Conservation (phyloP, 2,329 filamentous ascomycete genomes). For the Raffaelea ambrosiae region DNA sequence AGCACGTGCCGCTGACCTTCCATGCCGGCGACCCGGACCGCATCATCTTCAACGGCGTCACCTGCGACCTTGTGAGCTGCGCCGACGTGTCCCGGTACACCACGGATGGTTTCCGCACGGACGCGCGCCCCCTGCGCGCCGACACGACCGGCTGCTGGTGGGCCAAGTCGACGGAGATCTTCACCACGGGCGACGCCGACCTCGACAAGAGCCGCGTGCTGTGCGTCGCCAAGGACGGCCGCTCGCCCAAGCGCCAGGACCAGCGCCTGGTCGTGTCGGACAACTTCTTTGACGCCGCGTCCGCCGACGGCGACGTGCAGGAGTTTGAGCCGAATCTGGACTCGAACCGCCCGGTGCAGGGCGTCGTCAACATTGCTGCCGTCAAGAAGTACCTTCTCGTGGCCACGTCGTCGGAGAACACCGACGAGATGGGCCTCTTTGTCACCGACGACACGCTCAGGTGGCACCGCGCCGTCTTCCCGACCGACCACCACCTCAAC, state of each 20-base stretch:
- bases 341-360: slow-evolving; percentile 62
- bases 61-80: slow-evolving; percentile 57
- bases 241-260: slow-evolving; percentile 62
- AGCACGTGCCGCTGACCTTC: slow-evolving; percentile 55
- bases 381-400: slow-evolving; percentile 84
- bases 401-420: slow-evolving; percentile 69
- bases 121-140: slow-evolving; percentile 55
- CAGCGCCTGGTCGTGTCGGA: slow-evolving; percentile 76
- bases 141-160: slow-evolving; percentile 74
- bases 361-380: slow-evolving; percentile 71
- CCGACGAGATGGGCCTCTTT: slow-evolving; percentile 86
- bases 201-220: slow-evolving; percentile 64
- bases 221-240: slow-evolving; percentile 69
- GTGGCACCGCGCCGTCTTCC: slow-evolving; percentile 92
- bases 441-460: slow-evolving; percentile 73
- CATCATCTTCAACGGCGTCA: slow-evolving; percentile 74
- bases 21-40: slow-evolving; percentile 77
- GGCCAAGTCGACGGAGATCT: slow-evolving; percentile 69
- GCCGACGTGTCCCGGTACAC: slow-evolving; percentile 64
- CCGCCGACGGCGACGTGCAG: slow-evolving; percentile 36
- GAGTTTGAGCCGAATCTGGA: slow-evolving; percentile 73
- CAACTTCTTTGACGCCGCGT: slow-evolving; percentile 60
- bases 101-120: slow-evolving; percentile 69
- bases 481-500: slow-evolving; percentile 66
- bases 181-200: slow-evolving; percentile 59